These are phyloP conservation scores for Lonicera japonica DNA, from an alignment of 129 eudicot genomes.

Conservation along the genomic window DNA sequence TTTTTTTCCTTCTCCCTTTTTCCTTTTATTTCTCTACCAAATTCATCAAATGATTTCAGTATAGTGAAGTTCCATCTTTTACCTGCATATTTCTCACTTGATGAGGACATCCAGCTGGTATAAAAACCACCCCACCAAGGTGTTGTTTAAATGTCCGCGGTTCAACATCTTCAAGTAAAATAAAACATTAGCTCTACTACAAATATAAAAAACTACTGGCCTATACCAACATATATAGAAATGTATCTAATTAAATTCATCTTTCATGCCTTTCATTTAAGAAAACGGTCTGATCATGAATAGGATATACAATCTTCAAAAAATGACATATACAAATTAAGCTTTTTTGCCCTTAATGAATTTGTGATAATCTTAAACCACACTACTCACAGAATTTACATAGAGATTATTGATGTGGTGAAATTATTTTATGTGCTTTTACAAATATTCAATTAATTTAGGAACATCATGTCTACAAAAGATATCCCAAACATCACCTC, in stretches of 20 bases:
- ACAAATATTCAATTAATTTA: conserved; percentile 5
- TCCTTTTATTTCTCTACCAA: neutral
- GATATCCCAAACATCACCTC: conserved; percentile 13
- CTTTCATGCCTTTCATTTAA: conserved; percentile 12
- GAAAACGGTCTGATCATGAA: conserved; percentile 11
- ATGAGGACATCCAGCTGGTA: conserved; percentile 35
- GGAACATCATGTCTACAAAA: conserved; percentile 14
- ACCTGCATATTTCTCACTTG: conserved; percentile 27
- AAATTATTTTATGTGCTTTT: conserved; percentile 5
- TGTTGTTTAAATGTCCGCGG: conserved; percentile 34
- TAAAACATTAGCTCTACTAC: neutral
- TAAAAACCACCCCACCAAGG: conserved; percentile 28
- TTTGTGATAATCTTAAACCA: neutral
- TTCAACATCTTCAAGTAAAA: conserved; percentile 17
- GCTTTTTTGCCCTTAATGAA: neutral
- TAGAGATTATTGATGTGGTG: conserved; percentile 10
- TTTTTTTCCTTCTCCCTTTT: neutral
- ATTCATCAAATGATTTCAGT: neutral
- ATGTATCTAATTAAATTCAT: conserved; percentile 6
- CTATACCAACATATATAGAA: neutral
- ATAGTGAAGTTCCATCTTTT: neutral
- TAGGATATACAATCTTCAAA: conserved; percentile 9
- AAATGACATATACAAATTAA: neutral
- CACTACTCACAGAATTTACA: conserved; percentile 4
- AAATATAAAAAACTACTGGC: neutral